phyloP scores from a whole-genome alignment of 768 basidiomycete genomes.

The Boletus eberwhitei region DNA sequence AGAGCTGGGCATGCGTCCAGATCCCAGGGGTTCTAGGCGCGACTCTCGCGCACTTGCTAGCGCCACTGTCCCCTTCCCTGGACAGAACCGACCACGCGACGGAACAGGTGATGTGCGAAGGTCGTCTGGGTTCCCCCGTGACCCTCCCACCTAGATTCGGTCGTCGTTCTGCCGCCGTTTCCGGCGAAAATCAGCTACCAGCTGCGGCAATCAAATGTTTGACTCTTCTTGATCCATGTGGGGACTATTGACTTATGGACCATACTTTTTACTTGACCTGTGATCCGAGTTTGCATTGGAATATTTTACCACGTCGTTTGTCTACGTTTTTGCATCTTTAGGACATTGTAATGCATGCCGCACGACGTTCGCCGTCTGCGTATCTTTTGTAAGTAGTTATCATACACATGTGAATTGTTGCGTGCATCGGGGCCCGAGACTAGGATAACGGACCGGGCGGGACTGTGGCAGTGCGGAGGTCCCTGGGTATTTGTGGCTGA shows the following conservation, averaged over 20 bases:
- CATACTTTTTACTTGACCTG: slow-evolving; percentile 6
- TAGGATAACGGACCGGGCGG: background rate
- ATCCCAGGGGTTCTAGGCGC: slow-evolving; percentile 16
- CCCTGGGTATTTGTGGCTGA: slow-evolving; percentile 18
- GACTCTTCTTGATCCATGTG: slow-evolving; percentile 13
- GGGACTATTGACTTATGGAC: slow-evolving; percentile 24
- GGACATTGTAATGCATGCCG: slow-evolving; percentile 23
- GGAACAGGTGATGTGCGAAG: slow-evolving; percentile 28
- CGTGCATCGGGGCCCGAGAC: background rate
- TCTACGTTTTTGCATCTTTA: slow-evolving; percentile 7
- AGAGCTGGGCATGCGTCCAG: slow-evolving; percentile 31
- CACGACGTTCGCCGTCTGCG: background rate
- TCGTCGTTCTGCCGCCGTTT: background rate
- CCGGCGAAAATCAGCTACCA: background rate
- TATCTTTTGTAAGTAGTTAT: background rate
- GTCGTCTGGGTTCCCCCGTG: slow-evolving; percentile 34
- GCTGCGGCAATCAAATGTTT: background rate
- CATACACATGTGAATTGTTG: background rate
- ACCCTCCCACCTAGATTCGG: slow-evolving; percentile 36
- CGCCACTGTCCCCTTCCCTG: slow-evolving; percentile 34
- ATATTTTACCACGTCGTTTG: slow-evolving; percentile 11
- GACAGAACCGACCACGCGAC: slow-evolving; percentile 22
- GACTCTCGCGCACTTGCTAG: slow-evolving; percentile 20
- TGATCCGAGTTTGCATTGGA: slow-evolving; percentile 17
- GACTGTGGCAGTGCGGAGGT: slow-evolving; percentile 1